Evolutionary conservation across 106 monocot genomes (phyloP), one percentile per base, ranked within the genome.

Genomic region (Dendrobium huoshanense): DNA sequence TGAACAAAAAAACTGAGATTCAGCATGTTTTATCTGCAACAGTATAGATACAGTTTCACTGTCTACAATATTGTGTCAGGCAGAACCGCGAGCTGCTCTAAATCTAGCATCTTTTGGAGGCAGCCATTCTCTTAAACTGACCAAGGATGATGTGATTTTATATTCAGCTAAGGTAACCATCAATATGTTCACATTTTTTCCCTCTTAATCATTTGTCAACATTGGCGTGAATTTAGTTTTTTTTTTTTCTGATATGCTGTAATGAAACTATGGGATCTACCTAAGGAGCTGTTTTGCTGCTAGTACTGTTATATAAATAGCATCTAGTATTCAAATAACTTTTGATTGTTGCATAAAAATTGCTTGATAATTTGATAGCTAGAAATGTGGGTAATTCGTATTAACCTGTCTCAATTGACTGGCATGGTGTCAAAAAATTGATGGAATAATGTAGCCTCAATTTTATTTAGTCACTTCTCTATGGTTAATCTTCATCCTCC

Each of bases 31-130:
- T 42, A 7, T 51, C 49, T 45, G 27, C 70, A 55, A 29, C 49
- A 27, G 77, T 77, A 40, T 79, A 29, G 18, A 72, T 81, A 84
- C 17, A 29, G 61, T 79, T 18, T 83, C 31, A 82, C 45, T 79
- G 33, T 81, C 20, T 82, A 41, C 41, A 84, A 75, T 87, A 18
- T 82, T 77, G 78, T 89, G 84, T 75, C 84, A 99, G 99, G 99
- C 88, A 90, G 99, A 99, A 81, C 95, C 99, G 67, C 88, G 95
- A 83, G 95, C 99, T 80, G 95, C 99, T 85, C 40, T 99, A 83
- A 99, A 99, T 93, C 93, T 99, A 80, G 99, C 99, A 83, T 99
- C 99, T 43, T 99, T 86, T 93, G 99, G 99, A 73, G 86, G 99
- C 75, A 91, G 95, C 72, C 95, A 99, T 84, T 91, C 91, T 74